A percentile compares a stretch with the other conserved stretches of the same genome.
Conservation (phyloP, 164 flowering plant genomes). For the Vitis rotundifolia region DNA sequence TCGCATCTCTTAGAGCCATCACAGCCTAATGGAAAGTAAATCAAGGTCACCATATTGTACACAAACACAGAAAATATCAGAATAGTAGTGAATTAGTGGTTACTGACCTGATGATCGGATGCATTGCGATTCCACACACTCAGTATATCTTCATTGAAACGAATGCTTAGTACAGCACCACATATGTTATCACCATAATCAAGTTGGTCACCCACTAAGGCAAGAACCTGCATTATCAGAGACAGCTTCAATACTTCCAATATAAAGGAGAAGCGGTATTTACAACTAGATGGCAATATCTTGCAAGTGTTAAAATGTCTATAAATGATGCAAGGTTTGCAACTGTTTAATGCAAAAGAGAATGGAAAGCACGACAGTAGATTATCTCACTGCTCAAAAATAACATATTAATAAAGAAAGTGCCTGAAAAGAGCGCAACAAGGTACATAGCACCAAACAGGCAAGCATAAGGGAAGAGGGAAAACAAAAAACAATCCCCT, state of each 20-base stretch:
- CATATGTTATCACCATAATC: constrained; percentile 87
- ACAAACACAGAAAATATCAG: neutral
- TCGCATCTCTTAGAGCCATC: constrained; percentile 84
- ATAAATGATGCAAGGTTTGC: no score
- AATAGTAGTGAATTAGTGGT: neutral
- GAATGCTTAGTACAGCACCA: constrained; percentile 91
- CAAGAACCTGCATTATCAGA: constrained; percentile 62
- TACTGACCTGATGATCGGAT: constrained; percentile 84
- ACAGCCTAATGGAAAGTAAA: constrained; percentile 56
- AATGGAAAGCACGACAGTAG: no score
- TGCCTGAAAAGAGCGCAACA: no score
- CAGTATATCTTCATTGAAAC: constrained; percentile 89
- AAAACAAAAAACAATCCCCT: no score
- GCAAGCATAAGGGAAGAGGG: no score
- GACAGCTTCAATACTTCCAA: neutral
- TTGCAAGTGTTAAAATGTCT: no score
- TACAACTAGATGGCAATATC: no score
- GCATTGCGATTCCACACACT: constrained; percentile 98
- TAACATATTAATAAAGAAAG: no score
- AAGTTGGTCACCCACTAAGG: constrained; percentile 92
- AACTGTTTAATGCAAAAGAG: no score
- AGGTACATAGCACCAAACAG: no score
- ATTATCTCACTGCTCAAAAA: no score
- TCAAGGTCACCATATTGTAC: neutral
- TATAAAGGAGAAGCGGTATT: no score